These are phyloP conservation scores for Yueomyces sp. DNA, from an alignment of 805 yeast genomes.

Conservation along the genomic window DNA sequence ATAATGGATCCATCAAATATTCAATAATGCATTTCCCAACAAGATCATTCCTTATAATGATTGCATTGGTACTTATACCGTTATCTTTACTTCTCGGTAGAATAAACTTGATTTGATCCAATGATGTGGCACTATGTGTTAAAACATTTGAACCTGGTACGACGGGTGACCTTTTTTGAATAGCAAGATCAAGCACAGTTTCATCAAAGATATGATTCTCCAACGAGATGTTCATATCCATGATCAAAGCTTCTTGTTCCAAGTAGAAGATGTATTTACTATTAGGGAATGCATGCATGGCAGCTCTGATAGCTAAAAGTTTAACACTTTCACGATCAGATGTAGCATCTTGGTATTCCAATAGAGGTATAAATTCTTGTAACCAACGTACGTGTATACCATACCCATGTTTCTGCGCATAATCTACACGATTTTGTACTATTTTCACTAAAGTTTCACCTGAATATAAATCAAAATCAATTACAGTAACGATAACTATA, in stretches of 20 bases:
- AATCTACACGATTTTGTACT: constrained; percentile 78
- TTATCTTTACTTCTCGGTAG: constrained; percentile 50
- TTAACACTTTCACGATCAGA: constrained; percentile 14
- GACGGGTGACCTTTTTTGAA: constrained; percentile 60
- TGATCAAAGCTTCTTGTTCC: constrained; percentile 64
- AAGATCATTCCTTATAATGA: constrained; percentile 40
- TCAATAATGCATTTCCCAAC: constrained; percentile 62
- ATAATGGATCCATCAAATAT: constrained; percentile 63
- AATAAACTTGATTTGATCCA: constrained; percentile 44
- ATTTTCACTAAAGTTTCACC: constrained; percentile 47
- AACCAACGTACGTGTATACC: constrained; percentile 78
- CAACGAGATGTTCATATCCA: constrained; percentile 54
- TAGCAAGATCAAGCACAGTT: constrained; percentile 45
- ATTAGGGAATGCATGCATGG: constrained; percentile 85
- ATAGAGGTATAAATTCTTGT: constrained; percentile 63
- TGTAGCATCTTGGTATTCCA: constrained; percentile 32
- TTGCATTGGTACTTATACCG: constrained; percentile 33
- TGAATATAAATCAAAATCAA: constrained; percentile 60
- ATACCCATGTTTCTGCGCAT: constrained; percentile 67
- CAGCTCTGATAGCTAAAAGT: constrained; percentile 46
- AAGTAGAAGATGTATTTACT: constrained; percentile 87
- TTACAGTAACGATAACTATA: constrained; percentile 61
- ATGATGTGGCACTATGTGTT: constrained; percentile 48
- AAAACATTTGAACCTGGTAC: constrained; percentile 25
- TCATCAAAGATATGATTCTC: constrained; percentile 45